phyloP scores from a whole-genome alignment of 306 rosid genomes.

The Cicer judaicum region DNA sequence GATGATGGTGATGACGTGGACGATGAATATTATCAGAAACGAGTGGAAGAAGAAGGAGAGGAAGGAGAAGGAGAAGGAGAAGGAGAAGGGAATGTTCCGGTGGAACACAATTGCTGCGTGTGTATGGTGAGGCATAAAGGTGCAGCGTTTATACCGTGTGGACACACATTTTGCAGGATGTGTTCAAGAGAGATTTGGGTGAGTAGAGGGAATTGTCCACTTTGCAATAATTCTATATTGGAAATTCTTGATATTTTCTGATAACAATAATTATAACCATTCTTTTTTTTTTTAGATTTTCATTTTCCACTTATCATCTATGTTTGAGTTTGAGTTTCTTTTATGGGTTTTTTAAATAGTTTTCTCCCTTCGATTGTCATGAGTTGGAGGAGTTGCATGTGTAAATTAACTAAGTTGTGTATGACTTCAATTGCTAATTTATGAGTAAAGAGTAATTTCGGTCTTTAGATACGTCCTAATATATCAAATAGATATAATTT shows the following conservation, averaged over 20 bases:
- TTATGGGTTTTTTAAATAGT: not conserved
- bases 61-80: constrained; percentile 30
- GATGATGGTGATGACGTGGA: constrained; percentile 38
- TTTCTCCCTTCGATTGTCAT: not conserved
- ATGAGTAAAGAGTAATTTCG: too few species aligned
- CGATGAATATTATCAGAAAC: not conserved
- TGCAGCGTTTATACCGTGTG: constrained; percentile 82
- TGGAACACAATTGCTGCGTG: constrained; percentile 74
- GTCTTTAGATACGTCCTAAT: too few species aligned
- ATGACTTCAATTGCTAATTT: not conserved
- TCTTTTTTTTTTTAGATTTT: not conserved
- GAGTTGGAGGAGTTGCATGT: not conserved
- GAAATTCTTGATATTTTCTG: constrained; percentile 88
- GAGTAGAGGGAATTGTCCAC: constrained; percentile 83
- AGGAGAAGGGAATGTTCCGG: not conserved
- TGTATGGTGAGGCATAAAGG: constrained; percentile 94
- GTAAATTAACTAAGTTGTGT: constrained; percentile 3
- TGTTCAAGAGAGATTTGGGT: constrained; percentile 87
- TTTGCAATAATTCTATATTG: constrained; percentile 75
- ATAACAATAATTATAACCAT: not conserved
- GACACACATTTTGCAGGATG: constrained; percentile 85
- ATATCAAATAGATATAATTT: too few species aligned
- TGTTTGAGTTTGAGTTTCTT: not conserved
- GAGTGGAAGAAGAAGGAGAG: constrained; percentile 37
- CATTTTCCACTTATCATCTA: not conserved